Base-by-base conservation (phyloP, 2,329 filamentous ascomycete genomes). In the Ophiostoma sp. region DNA sequence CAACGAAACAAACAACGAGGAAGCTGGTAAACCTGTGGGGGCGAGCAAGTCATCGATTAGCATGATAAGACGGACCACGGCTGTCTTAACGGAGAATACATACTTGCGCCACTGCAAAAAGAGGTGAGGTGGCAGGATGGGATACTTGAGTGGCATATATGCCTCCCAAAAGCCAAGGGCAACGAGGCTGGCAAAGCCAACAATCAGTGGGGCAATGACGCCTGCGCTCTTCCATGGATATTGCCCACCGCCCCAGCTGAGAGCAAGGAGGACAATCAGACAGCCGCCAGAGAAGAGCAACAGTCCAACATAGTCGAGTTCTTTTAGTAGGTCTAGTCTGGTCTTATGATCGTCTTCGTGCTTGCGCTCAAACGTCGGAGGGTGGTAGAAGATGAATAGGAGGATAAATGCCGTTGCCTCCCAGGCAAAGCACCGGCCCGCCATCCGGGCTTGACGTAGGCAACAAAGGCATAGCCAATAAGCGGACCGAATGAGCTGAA, bases 241-340 rank as follows among this genome's bases (percentile, higher is more conserved):
- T 7, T 73, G 74, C 1, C 77, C 61, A 9, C 79, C 79, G 22
- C 79, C 79, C 69, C 77, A 79, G 75, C 78, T 79, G 45, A 81
- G 72, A 36, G 78, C 79, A 22, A 81, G 50, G 3, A 81, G 76
- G 64, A 81, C 76, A 5, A 80, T 72, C 0, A 76, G 76, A 31
- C 77, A 75, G 52, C 77, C 79, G 7, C 76, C 72, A 0, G 77
- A 74, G 68, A 80, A 80, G n/a, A 80, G 76, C 7, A 78, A 72
- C 3, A 79, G 70, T 15, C 78, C 78, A 28, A 79, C 74, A 69
- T 75, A 78, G 72, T 79, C 78, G 17, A 79, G 75, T 72, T 95
- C 52, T 52, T 73, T 74, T 25, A 78, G 73, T 7, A 78, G 75
- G 75, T 77, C 75, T 72, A 74, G 73, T 36, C 75, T 75, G 3